Evolutionary conservation across 2,329 filamentous ascomycete genomes (phyloP).

Genomic region (Botrytis squamosa): DNA sequence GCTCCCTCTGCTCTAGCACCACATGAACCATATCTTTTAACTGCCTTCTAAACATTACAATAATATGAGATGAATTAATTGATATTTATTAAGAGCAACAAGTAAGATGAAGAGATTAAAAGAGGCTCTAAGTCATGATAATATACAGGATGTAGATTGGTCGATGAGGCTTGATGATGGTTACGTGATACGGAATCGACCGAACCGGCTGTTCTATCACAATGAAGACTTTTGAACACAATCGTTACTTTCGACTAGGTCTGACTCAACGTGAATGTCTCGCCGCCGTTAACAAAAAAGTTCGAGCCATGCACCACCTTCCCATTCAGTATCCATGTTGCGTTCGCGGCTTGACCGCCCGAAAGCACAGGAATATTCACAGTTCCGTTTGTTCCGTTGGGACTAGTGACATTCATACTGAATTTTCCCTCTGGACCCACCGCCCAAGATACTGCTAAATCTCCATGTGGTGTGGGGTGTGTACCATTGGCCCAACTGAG

Average conservation of each 20-base stretch:
- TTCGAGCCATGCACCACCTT: neutral
- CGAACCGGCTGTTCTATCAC: neutral
- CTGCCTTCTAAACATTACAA: too few species aligned
- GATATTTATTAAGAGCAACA: too few species aligned
- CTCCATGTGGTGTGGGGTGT: neutral
- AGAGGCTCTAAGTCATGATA: neutral
- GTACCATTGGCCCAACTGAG: neutral
- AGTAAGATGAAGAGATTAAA: neutral
- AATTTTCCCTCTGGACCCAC: neutral
- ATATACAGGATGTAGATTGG: neutral
- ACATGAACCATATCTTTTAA: too few species aligned
- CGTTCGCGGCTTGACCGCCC: neutral
- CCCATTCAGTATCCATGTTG: neutral
- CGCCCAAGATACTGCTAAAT: neutral
- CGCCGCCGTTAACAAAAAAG: neutral
- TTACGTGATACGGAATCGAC: neutral
- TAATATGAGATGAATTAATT: too few species aligned
- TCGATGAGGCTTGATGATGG: neutral
- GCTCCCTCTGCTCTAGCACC: too few species aligned
- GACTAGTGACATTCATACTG: neutral
- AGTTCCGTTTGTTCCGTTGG: neutral
- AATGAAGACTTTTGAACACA: neutral
- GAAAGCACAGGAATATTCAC: neutral
- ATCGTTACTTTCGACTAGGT: neutral
- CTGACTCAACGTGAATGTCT: neutral